Evolutionary conservation across 805 yeast species (phyloP).

Genomic region (Sugiyamaella valdiviana): DNA sequence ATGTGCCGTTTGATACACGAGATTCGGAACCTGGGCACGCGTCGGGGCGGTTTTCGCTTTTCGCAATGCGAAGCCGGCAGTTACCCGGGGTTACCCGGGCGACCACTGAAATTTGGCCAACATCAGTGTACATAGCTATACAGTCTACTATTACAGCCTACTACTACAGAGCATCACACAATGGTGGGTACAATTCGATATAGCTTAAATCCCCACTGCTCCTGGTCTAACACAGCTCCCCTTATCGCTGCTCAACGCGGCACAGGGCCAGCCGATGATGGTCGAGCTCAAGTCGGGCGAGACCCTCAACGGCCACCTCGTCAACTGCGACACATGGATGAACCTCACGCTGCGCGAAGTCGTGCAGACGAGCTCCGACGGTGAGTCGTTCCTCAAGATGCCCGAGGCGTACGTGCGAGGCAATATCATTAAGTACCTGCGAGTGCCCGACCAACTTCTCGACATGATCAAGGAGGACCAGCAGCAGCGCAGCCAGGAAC

Average conservation of each 20-base stretch:
- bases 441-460: slow-evolving; percentile 37
- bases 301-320: slow-evolving; percentile 73
- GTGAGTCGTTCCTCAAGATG: slow-evolving; percentile 54
- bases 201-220: neutral
- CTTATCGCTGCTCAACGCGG: slow-evolving; percentile 79
- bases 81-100: neutral
- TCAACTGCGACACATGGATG: slow-evolving; percentile 94
- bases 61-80: neutral
- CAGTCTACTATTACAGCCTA: too few species aligned
- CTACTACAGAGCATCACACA: too few species aligned
- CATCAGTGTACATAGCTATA: too few species aligned
- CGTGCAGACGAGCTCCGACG: slow-evolving; percentile 45
- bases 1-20: neutral
- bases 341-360: slow-evolving; percentile 78
- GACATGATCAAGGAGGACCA: slow-evolving; percentile 36
- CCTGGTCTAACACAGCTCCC: slow-evolving; percentile 71
- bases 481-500: slow-evolving; percentile 32
- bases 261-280: slow-evolving; percentile 79
- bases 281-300: slow-evolving; percentile 92
- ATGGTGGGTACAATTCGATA: neutral
- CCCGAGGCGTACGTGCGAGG: slow-evolving; percentile 81
- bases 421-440: slow-evolving; percentile 48
- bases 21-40: neutral
- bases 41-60: neutral
- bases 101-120: neutral